Base-by-base conservation (phyloP, 192 early-diverging fungal genomes). In the Coemansia sp. region DNA sequence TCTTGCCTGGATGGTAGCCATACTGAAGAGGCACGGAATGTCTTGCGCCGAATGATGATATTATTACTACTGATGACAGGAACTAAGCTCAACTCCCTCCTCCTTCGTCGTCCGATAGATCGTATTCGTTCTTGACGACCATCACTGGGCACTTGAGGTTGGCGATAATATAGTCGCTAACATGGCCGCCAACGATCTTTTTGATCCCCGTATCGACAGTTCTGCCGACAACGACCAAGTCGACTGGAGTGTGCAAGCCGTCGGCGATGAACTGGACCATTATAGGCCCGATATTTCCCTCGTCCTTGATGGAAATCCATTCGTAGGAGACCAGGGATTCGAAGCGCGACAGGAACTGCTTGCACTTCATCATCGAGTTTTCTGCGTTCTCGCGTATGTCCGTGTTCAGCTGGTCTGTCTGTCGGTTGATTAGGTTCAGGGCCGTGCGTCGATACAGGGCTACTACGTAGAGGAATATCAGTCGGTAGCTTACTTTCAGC, bases 241-340 rank as follows among this genome's bases (percentile, higher is more conserved):
- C 79, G 2, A 82, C 74, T 1, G 67, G 65, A 41, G 70, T 56
- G 0, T 76, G 67, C 38, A 82, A 43, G 12, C 65, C 56, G 4
- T 82, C 74, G 20, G 62, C 61, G 65, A 82, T 74, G 37, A 82
- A 82, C 20, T 62, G 27, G 22, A 67, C 61, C 43, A 75, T 59
- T n/a, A 82, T 82, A 11, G 79, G 71, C 10, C 79, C 79, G 2
- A 67, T 43, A 36, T 25, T 82, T 19, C 79, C 79, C 19, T 82
- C 79, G 57, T 82, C 79, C 51, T 82, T 82, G 38, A 82, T 72
- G 19, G 79, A 82, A 39, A 82, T 76, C 79, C 79, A 82, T 64
- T 82, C 79, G 56, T 71, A 82, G 24, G 70, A 27, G 51, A 83
- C 63, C 36, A 83, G 72, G 6, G 76, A 78, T 59, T 77, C 81